Base-by-base conservation (phyloP, 139 green algal genomes). In the Tetradesmus obliquus region DNA sequence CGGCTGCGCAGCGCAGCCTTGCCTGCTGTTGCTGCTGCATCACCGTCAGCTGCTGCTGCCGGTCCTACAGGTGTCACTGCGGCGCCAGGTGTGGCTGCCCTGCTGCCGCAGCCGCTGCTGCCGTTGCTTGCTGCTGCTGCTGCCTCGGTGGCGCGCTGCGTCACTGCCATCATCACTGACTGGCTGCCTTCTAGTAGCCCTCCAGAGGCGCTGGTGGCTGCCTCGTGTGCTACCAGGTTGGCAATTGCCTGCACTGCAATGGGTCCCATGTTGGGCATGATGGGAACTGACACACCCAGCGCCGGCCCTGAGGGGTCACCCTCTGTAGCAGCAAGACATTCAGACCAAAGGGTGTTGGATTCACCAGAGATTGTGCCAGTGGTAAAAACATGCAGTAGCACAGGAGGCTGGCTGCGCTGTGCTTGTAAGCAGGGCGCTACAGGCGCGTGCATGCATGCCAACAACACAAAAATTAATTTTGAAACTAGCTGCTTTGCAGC, bases 181-280 rank as follows among this genome's bases (percentile, higher is more conserved):
- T 89, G 82, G 69, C 76, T 88, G 82, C 89, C 89, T 45, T 84
- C 89, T 51, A 92, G 71, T 69, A 92, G 58, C 69, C 89, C 89
- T 20, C 89, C 89, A 55, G 69, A 85, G 12, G 87, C 20, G 54
- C 58, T 53, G 19, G 81, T 54, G 10, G 54, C 72, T 74, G 72
- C 72, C 45, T 84, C 53, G 2, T 24, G 20, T 45, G 71, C 84
- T 32, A 93, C 72, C 55, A 93, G 76, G 74, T 93, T 58, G 24
- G 84, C 90, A 3, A 93, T 76, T 57, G 91, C 91, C 62, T 91
- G 83, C 24, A 92, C 89, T 60, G 89, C 89, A 19, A 92, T 92
- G 5, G 82, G 89, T 6, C 89, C 89, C 13, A 32, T 58, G 55
- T 86, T 88, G 20, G 79, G 80, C 88, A 92, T 83, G 55, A 92